A percentile compares a stretch with the other conserved stretches of the same genome.
Conservation (phyloP, 208 protist species). For the Perkinsela sp. region DNA sequence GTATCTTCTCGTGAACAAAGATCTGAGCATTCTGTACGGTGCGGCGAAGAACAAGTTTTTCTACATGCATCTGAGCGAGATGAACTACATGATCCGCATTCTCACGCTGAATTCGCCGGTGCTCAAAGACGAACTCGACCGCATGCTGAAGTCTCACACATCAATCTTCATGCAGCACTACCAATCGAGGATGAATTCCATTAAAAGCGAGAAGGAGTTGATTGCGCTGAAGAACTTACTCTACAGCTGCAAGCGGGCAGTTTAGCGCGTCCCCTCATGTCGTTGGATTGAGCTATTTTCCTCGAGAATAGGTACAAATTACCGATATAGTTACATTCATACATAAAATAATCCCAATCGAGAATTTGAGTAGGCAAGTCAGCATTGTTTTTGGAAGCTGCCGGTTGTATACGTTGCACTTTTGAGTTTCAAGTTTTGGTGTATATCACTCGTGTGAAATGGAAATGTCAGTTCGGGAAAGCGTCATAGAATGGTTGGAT, state of each 20-base stretch:
- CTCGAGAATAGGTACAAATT: too few species aligned
- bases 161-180: conserved; percentile 43
- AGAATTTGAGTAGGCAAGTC: too few species aligned
- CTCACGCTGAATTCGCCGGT: conserved; percentile 38
- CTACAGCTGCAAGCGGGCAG: conserved; percentile 53
- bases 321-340: too few species aligned
- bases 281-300: too few species aligned
- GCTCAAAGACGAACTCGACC: conserved; percentile 30
- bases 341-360: too few species aligned
- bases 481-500: too few species aligned
- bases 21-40: conserved; percentile 44
- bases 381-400: too few species aligned
- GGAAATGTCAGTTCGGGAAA: too few species aligned
- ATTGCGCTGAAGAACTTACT: conserved; percentile 55
- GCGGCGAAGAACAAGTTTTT: conserved; percentile 54
- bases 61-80: conserved; percentile 47
- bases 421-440: too few species aligned
- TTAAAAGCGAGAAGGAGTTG: conserved; percentile 53
- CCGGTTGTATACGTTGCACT: too few species aligned
- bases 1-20: conserved; percentile 47
- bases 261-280: too few species aligned
- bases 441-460: too few species aligned
- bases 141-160: conserved; percentile 50
- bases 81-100: conserved; percentile 45
- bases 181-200: conserved; percentile 54